Conservation (phyloP, 176 grass and related monocot genomes). For the Cocos nucifera region DNA sequence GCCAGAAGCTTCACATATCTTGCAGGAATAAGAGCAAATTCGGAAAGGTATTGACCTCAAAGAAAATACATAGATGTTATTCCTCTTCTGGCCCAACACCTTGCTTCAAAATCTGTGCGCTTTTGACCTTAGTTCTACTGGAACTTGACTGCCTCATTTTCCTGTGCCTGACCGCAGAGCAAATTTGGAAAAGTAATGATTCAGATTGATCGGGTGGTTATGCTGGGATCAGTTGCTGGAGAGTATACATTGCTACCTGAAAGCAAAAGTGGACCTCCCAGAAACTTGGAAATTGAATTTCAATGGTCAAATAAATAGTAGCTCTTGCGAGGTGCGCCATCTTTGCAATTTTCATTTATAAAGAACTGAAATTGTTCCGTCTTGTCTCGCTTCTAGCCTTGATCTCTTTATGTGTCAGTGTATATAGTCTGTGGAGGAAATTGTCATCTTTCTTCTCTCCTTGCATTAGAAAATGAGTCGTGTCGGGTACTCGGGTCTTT, state of each 20-base stretch:
- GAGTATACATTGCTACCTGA: constrained; percentile 88
- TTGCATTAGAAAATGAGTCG: constrained; percentile 23
- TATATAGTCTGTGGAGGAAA: constrained; percentile 55
- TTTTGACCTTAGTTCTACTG: no score
- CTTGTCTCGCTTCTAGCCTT: constrained; percentile 7
- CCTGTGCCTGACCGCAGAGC: constrained; percentile 45
- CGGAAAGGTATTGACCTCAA: constrained; percentile 59
- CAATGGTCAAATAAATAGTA: constrained; percentile 98
- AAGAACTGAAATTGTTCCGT: constrained; percentile 28
- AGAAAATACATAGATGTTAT: not conserved
- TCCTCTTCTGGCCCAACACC: no score
- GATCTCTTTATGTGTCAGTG: constrained; percentile 36
- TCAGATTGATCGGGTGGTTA: constrained; percentile 93
- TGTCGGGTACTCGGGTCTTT: constrained; percentile 27
- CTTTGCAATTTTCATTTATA: constrained; percentile 34
- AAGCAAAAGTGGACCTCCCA: constrained; percentile 87
- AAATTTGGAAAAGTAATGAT: constrained; percentile 96
- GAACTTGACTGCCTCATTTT: not conserved
- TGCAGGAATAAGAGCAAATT: constrained; percentile 99
- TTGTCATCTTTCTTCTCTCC: constrained; percentile 27
- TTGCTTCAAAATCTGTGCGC: no score
- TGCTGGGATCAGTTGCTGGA: constrained; percentile 91
- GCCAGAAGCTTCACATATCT: constrained; percentile 98
- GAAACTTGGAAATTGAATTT: constrained; percentile 97
- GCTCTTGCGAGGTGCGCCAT: constrained; percentile 21